These are phyloP conservation scores for Ascochyta pisi DNA, from an alignment of 2,329 filamentous ascomycete species.

Conservation along the genomic window DNA sequence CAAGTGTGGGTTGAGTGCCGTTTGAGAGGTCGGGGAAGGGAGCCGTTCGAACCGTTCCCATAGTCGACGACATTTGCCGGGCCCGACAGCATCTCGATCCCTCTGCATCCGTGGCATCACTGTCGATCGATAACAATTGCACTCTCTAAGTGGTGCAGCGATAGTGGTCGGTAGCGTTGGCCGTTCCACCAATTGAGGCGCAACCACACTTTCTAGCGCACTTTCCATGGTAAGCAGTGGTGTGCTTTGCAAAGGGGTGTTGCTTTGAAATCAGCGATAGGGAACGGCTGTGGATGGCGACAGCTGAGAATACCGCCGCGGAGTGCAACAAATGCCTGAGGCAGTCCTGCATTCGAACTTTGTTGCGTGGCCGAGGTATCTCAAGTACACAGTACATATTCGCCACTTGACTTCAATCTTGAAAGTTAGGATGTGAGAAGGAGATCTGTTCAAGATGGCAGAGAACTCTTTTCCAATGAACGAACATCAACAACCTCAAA, in stretches of 20 bases:
- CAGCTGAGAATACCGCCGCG: background rate
- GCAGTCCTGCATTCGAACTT: background rate
- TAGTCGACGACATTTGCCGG: slow-evolving; percentile 5
- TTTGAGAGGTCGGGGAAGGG: background rate
- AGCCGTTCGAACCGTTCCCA: slow-evolving; percentile 1
- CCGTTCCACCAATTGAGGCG: slow-evolving; percentile 12
- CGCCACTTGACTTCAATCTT: too few relatives aligned
- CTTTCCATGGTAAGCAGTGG: background rate
- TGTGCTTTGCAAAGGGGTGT: slow-evolving; percentile 7
- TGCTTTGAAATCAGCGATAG: slow-evolving; percentile 15
- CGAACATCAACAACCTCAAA: too few relatives aligned
- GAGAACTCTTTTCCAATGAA: too few relatives aligned
- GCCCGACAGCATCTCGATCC: slow-evolving; percentile 15
- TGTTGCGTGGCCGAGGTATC: background rate
- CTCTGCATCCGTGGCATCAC: slow-evolving; percentile 3
- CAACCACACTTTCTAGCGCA: slow-evolving; percentile 7
- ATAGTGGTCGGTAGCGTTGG: slow-evolving; percentile 4
- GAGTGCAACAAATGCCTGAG: background rate
- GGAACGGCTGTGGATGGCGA: background rate
- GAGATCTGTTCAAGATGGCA: too few relatives aligned
- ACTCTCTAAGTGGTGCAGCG: slow-evolving; percentile 5
- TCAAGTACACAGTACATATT: background rate
- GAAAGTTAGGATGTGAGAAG: too few relatives aligned
- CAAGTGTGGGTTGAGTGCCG: too few relatives aligned
- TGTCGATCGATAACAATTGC: slow-evolving; percentile 16